Evolutionary conservation across 208 protist genomes (phyloP), one percentile per base, ranked within the genome.

Genomic region (Polymyxa betae): DNA sequence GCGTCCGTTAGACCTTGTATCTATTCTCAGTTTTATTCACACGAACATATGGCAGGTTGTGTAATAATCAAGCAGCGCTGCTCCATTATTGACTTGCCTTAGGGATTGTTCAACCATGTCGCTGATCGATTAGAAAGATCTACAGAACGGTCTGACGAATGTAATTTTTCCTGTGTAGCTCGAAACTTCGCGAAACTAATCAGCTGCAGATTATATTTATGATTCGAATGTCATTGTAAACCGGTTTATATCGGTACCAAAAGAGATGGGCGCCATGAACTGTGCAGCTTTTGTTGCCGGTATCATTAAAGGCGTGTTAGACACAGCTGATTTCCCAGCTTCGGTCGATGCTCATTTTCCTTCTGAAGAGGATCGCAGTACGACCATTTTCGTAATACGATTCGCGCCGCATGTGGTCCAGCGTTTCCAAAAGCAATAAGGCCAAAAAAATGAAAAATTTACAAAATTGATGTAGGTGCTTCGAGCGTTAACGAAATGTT

Each of bases 201-300:
- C n/a, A 38, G 72, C 49, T 29, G 1, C n/a, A 89, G 87, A 45
- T 46, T 89, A 89, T 41, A 89, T 89, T 29, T 89, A 64, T 46
- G 87, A 89, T 46, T 64, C 40, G 45, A 60, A 89, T 52, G 45
- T 60, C 38, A n/a, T 89, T 16, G 46, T 46, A 12, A 89, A 89
- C 87, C 43, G 46, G 38, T 89, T 89, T 41, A 60, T 89, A n/a
- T 89, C 87, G 43, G 45, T 89, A 0, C 87, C 87, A 29, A 89
- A 89, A 46, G 87, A 89, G 43, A 89, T 89, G 87, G 87, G 87
- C 1, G 1, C 40, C 16, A 20, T 89, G 45, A 89, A 89, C 43
- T 89, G 87, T 46, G 87, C 87, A 0, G 87, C 87, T 60, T 89
- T 89, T 41, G 45, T 43, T 16, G 87, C 87, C 38, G 87, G 87